Evolutionary conservation across 2,329 filamentous ascomycete species (phyloP), one percentile per base, ranked within the genome.

Genomic region (Penicillium sclerotiorum): DNA sequence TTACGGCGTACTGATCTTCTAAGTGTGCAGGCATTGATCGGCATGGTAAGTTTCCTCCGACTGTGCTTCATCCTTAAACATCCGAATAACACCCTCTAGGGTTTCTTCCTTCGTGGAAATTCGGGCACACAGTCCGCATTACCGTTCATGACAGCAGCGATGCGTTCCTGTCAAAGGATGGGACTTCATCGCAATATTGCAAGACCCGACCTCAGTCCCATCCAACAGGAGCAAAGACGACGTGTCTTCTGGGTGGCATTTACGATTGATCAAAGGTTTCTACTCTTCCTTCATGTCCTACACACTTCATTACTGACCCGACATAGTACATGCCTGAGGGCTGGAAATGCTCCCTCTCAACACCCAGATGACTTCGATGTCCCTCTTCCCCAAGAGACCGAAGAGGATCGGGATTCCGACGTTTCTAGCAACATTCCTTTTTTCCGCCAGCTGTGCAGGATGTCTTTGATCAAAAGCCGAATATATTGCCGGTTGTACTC

Each of bases 1-100:
- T 88, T 97, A 82, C 88, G 91, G 40, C 96, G 95, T 64, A 95
- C 90, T 5, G 93, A 97, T 71, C 77, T 97, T 13, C 77, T 96
- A 23, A 96, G 91, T 62, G 90, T 97, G 3, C 93, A 97, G 71
- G 93, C 91, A 20, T 78, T 97, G 40, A 77, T 97, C 12, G 92
- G 90, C 49, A 95, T 97, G 87, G 80, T 80, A 66, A 55, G 69
- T 45, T 13, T 40, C 12, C 7, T 45, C 8, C 8, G 12, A 3
- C 6, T 20, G n/a, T n/a, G n/a, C n/a, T n/a, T n/a, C n/a, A n/a
- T n/a, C n/a, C n/a, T n/a, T n/a, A 56, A n/a, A 42, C 22, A 22
- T 21, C 18, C 15, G 27, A 20, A 27, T 43, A 22, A 43, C 20
- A 12, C 32, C 15, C 1, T 22, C 11, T 23, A 62, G 73, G 86